These are phyloP conservation scores for Thalassiosira hispida DNA, from an alignment of 352 stramenopile genomes.

Conservation along the genomic window DNA sequence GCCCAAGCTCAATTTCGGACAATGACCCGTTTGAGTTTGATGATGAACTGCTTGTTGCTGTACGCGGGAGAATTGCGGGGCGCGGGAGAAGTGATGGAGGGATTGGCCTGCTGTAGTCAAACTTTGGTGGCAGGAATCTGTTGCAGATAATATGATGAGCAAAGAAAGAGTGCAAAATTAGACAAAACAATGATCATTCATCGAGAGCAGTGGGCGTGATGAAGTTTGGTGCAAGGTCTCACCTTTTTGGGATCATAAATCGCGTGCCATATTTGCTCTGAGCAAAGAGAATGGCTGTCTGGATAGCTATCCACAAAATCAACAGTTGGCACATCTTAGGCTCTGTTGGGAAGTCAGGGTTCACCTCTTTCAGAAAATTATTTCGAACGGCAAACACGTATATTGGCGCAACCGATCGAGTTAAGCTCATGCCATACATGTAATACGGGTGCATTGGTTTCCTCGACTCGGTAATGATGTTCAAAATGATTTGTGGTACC, in stretches of 20 bases:
- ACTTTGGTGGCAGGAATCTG: constrained; percentile 95
- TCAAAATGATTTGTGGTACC: constrained; percentile 97
- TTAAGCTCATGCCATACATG: constrained; percentile 92
- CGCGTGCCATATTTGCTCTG: constrained; percentile 92
- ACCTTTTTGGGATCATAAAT: constrained; percentile 93
- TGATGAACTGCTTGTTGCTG: constrained; percentile 31
- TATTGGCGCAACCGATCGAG: constrained; percentile 92
- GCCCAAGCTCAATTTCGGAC: constrained; percentile 48
- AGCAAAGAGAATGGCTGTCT: constrained; percentile 91
- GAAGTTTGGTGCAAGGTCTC: constrained; percentile 7
- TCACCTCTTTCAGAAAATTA: constrained; percentile 91
- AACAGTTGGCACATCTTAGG: constrained; percentile 79
- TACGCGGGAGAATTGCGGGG: too few relatives aligned
- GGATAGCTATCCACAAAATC: constrained; percentile 90
- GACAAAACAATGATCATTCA: background rate
- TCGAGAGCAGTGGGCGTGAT: background rate
- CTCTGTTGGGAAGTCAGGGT: constrained; percentile 75
- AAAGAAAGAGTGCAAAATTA: background rate
- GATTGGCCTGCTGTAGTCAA: constrained; percentile 94
- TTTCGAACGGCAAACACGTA: constrained; percentile 94
- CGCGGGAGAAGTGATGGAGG: constrained; percentile 71
- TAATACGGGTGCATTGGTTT: constrained; percentile 94
- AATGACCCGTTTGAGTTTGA: constrained; percentile 41
- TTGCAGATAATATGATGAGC: constrained; percentile 1
- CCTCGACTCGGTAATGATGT: constrained; percentile 92